phyloP scores from a whole-genome alignment of 345 rosid genomes.

The Triadica sebifera region DNA sequence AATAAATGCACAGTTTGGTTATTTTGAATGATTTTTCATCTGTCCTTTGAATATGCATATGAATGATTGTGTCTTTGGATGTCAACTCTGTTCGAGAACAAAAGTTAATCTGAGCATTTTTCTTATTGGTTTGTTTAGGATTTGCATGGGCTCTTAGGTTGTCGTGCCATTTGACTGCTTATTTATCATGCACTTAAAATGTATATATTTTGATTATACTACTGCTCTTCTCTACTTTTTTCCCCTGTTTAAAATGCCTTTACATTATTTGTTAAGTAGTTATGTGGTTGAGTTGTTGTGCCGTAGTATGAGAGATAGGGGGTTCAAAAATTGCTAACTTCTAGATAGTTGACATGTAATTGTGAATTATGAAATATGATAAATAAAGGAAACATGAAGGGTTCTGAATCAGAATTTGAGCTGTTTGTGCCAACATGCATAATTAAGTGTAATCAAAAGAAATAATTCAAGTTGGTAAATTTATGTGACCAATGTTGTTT shows the following conservation, averaged over 20 bases:
- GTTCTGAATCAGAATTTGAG: slow-evolving; percentile 5
- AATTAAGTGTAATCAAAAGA: not conserved
- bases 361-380: not conserved
- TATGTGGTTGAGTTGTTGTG: not conserved
- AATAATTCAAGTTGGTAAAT: not conserved
- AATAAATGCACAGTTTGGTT: not conserved
- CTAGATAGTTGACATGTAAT: not conserved
- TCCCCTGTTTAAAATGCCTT: not conserved
- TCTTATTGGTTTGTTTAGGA: not conserved
- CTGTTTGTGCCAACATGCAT: not conserved
- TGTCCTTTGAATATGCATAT: not conserved
- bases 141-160: not conserved
- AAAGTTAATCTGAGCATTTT: not conserved
- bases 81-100: not conserved
- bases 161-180: not conserved
- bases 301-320: no score
- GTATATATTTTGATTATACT: not conserved
- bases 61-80: not conserved
- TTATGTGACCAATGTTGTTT: not conserved
- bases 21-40: not conserved
- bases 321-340: not conserved
- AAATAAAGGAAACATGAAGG: not conserved
- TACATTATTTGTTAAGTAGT: not conserved
- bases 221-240: not conserved
- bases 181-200: not conserved